phyloP scores from a whole-genome alignment of 441 rosid genomes.

The Pelargonium australe region DNA sequence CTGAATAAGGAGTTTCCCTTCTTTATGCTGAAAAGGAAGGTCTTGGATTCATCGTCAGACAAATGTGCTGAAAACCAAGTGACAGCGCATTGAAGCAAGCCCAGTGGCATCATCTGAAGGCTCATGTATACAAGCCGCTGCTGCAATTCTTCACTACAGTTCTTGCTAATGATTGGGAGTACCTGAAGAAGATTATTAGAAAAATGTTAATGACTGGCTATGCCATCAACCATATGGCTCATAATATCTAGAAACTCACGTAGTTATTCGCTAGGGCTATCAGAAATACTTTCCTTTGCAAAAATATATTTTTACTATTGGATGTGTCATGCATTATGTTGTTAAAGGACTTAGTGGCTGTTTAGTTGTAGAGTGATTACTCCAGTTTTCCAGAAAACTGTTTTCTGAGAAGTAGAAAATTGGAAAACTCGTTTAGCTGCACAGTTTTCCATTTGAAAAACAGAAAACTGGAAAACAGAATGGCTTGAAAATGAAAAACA shows the following conservation, averaged over 20 bases:
- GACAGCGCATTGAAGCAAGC: slow-evolving; percentile 55
- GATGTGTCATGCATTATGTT: background rate
- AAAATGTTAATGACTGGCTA: slow-evolving; percentile 13
- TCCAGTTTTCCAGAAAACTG: too few relatives aligned
- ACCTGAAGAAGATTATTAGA: slow-evolving; percentile 35
- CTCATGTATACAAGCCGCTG: slow-evolving; percentile 50
- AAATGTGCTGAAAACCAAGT: slow-evolving; percentile 66
- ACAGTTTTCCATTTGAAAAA: too few relatives aligned
- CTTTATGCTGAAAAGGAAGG: slow-evolving; percentile 40
- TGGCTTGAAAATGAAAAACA: too few relatives aligned
- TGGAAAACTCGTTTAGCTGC: too few relatives aligned
- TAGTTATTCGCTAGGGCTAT: too few relatives aligned
- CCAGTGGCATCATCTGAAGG: slow-evolving; percentile 66
- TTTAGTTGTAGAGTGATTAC: too few relatives aligned
- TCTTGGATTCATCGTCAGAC: slow-evolving; percentile 49
- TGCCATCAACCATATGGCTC: slow-evolving; percentile 1
- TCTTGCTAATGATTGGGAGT: slow-evolving; percentile 44
- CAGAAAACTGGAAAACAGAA: too few relatives aligned
- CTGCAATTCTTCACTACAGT: slow-evolving; percentile 50
- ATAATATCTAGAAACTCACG: slow-evolving; percentile 3
- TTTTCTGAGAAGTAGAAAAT: too few relatives aligned
- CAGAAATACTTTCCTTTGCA: too few relatives aligned
- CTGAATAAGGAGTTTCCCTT: slow-evolving; percentile 29
- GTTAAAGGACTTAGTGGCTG: background rate
- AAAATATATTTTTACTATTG: too few relatives aligned